Conservation (phyloP, 148 eudicot species). For the Selenicereus undatus region DNA sequence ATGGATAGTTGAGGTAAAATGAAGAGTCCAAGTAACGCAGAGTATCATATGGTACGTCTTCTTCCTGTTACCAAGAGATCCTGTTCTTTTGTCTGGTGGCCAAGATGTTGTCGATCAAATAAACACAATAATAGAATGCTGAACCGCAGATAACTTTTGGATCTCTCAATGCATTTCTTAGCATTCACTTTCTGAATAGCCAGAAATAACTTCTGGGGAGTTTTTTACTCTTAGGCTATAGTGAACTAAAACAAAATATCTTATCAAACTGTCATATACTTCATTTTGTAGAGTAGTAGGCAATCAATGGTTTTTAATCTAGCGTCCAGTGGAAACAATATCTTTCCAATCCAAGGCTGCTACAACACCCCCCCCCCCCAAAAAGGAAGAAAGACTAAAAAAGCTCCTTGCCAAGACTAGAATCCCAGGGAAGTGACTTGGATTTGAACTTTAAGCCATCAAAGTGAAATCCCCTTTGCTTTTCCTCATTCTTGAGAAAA, state of each 20-base stretch:
- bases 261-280: neutral
- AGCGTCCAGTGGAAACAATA: neutral
- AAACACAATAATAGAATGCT: neutral
- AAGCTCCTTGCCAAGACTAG: neutral
- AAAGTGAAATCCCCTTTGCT: neutral
- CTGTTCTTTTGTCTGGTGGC: neutral
- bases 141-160: neutral
- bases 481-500: neutral
- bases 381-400: no score
- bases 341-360: neutral
- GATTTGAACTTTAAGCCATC: neutral
- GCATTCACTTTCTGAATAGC: neutral
- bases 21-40: no score
- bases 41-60: no score
- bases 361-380: neutral
- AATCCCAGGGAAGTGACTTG: neutral
- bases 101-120: neutral
- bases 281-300: neutral
- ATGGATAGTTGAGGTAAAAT: no score
- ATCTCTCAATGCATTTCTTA: neutral
- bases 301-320: neutral
- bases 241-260: neutral
- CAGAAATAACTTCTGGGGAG: neutral
- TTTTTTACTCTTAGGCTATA: neutral
- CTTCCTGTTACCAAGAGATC: neutral